Evolutionary conservation across 345 rosid species (phyloP).

Genomic region (Excoecaria agallocha): DNA sequence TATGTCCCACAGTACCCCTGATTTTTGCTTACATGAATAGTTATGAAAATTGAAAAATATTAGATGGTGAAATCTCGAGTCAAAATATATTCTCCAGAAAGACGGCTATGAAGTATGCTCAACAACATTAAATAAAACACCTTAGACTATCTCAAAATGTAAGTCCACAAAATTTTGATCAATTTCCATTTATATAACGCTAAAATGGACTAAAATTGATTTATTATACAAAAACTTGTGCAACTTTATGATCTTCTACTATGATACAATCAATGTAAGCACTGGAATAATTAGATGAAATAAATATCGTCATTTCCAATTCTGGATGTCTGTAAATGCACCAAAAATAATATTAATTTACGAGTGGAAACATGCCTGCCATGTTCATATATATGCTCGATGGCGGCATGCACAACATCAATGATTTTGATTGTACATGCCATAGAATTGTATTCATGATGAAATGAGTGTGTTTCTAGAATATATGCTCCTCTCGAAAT

Average conservation of each 20-base stretch:
- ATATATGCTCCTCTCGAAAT: conserved; percentile 36
- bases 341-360: background rate
- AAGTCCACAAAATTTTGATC: too few relatives aligned
- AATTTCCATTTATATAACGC: too few relatives aligned
- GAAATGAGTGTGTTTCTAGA: conserved; percentile 61
- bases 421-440: conserved; percentile 90
- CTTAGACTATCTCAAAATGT: too few relatives aligned
- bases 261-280: conserved; percentile 92
- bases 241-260: conserved; percentile 70
- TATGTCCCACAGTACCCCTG: too few relatives aligned
- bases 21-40: too few relatives aligned
- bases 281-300: conserved; percentile 42
- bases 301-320: background rate
- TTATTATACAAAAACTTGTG: conserved; percentile 67
- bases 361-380: conserved; percentile 67
- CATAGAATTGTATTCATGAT: conserved; percentile 78
- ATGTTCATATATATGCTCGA: conserved; percentile 80
- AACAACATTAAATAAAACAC: too few relatives aligned
- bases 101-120: too few relatives aligned
- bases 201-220: too few relatives aligned
- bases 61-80: too few relatives aligned
- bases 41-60: too few relatives aligned
- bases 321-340: background rate
- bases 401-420: conserved; percentile 73
- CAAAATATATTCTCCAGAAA: too few relatives aligned